Base-by-base conservation (phyloP, 2,329 filamentous ascomycete species). In the Penicillium sp. region DNA sequence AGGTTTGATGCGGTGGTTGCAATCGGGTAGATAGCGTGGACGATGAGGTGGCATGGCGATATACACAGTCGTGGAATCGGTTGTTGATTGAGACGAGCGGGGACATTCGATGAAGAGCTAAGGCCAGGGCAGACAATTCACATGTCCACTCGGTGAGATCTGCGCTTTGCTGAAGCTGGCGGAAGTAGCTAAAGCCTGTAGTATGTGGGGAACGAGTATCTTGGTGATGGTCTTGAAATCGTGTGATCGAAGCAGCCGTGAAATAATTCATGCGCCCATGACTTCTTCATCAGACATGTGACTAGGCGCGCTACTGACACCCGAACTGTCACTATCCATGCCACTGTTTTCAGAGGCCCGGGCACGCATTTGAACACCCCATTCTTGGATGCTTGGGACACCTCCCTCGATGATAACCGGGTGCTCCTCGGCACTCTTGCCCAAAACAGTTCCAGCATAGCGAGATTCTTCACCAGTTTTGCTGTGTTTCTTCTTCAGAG, bases 401-500 rank as follows among this genome's bases (percentile, higher is more conserved):
- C 90, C 90, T 42, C 92, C 92, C 70, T 96, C 92, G 48, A 96
- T 87, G 48, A 87, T 79, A 27, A 96, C 78, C 7, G 88, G 83
- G 66, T 85, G 85, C 53, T 87, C 83, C 62, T 96, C 91, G 46
- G 82, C 83, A 43, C 82, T 79, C 61, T 87, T 87, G 4, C 93
- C 93, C 10, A 97, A 79, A 0, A 94, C 83, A 0, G 93, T 96
- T 29, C 91, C 91, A 62, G 88, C 85, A 71, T 91, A 96, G 66
- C 93, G 88, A 9, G 88, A 87, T 67, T 96, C 92, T 67, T 95
- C 91, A 58, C 89, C 90, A 1, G 89, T 90, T 65, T 94, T 95
- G 76, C 88, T 92, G 72, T 96, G 90, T 69, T 95, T 96, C 76
- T 92, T 94, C 75, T 96, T 97, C 40, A 97, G 78, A 4, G 86